Percentiles rank a stretch among this genome's conserved stretches.
These are phyloP conservation scores for Lactarius evosmus DNA, from an alignment of 768 basidiomycete species.

Conservation along the genomic window DNA sequence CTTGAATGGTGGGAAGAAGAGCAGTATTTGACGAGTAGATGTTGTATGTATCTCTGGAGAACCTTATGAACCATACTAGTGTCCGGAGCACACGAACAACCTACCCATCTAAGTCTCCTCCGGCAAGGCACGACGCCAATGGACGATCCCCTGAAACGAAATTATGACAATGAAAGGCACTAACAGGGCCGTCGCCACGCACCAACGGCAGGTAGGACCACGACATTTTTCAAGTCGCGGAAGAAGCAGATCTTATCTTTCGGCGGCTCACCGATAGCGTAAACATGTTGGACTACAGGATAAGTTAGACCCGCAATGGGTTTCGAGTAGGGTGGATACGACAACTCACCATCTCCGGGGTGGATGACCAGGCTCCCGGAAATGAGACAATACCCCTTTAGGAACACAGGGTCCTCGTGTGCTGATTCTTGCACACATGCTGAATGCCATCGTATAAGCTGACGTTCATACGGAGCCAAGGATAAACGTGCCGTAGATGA, in stretches of 20 bases:
- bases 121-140: conserved; percentile 65
- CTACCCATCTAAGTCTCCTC: conserved; percentile 73
- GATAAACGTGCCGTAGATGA: conserved; percentile 12
- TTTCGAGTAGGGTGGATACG: neutral
- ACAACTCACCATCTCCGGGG: conserved; percentile 34
- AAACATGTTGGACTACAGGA: conserved; percentile 28
- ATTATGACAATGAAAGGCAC: neutral
- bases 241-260: conserved; percentile 23
- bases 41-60: conserved; percentile 58
- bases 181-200: neutral
- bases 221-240: too few relatives aligned
- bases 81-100: neutral
- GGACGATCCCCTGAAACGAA: conserved; percentile 50
- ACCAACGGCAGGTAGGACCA: conserved; percentile 30
- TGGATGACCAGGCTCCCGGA: conserved; percentile 35
- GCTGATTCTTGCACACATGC: conserved; percentile 16
- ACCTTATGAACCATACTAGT: conserved; percentile 10
- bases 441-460: neutral
- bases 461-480: neutral
- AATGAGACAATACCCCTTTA: conserved; percentile 22
- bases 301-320: too few relatives aligned
- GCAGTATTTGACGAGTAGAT: conserved; percentile 50
- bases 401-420: conserved; percentile 2
- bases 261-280: conserved; percentile 32
- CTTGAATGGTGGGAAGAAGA: conserved; percentile 51